phyloP scores from a whole-genome alignment of 345 rosid species.

The Nephelium lappaceum region DNA sequence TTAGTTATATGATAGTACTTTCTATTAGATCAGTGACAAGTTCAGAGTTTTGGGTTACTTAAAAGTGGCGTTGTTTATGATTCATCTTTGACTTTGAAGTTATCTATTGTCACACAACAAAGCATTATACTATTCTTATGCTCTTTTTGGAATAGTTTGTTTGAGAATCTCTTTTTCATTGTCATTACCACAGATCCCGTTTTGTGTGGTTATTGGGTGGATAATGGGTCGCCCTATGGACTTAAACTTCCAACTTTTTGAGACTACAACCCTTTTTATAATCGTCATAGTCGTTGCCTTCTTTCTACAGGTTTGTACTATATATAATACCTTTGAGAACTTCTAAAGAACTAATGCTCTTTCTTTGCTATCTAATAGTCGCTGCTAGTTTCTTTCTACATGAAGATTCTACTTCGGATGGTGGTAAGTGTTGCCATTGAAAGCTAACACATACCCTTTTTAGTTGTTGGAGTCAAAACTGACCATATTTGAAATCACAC shows the following conservation, averaged over 20 bases:
- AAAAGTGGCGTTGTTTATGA: not conserved
- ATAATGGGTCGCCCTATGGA: constrained; percentile 50
- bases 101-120: not conserved
- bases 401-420: constrained; percentile 43
- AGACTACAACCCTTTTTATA: constrained; percentile 52
- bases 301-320: constrained; percentile 52
- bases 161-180: constrained; percentile 1
- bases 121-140: not conserved
- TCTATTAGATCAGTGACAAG: too few relatives aligned
- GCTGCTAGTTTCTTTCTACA: constrained; percentile 87
- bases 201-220: constrained; percentile 61
- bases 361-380: constrained; percentile 74
- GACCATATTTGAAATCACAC: not conserved
- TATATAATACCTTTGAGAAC: constrained; percentile 8
- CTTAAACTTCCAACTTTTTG: constrained; percentile 53
- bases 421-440: constrained; percentile 19
- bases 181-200: constrained; percentile 44
- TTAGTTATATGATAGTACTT: not conserved
- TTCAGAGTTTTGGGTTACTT: too few relatives aligned
- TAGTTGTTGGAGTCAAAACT: not conserved
- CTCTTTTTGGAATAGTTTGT: not conserved
- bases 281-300: constrained; percentile 60
- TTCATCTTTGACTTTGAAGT: not conserved
- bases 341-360: constrained; percentile 80
- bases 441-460: not conserved